These are phyloP conservation scores for Berkeleyomyces basicola DNA, from an alignment of 2,329 filamentous ascomycete species.

Conservation along the genomic window DNA sequence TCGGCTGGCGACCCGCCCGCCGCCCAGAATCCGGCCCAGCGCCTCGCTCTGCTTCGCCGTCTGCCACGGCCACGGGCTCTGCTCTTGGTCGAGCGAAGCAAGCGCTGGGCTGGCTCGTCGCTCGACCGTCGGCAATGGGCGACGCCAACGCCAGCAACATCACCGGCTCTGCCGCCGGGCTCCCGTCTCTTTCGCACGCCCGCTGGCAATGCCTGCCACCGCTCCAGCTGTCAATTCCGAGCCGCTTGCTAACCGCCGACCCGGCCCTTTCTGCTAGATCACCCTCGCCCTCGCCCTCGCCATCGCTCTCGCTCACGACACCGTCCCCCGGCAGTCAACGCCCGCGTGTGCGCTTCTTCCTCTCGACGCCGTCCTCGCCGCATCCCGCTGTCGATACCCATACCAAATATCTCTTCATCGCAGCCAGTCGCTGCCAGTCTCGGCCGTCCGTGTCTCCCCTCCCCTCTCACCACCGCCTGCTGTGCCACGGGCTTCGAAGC, in stretches of 20 bases:
- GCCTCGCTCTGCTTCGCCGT: background rate
- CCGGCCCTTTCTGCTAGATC: background rate
- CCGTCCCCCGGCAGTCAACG: background rate
- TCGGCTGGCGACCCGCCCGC: background rate
- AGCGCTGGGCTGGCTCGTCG: background rate
- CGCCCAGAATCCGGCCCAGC: background rate
- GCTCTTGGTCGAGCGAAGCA: background rate
- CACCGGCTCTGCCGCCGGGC: background rate
- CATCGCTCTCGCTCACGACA: background rate
- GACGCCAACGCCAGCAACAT: background rate
- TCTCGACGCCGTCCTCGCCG: background rate
- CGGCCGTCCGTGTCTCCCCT: background rate
- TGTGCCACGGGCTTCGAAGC: background rate
- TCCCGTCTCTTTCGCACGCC: background rate
- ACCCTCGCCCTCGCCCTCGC: background rate
- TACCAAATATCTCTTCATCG: background rate
- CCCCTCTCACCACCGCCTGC: background rate
- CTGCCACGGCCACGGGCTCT: background rate
- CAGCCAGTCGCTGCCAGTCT: background rate
- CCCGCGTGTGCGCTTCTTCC: background rate
- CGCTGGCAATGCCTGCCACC: background rate
- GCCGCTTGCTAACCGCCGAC: background rate
- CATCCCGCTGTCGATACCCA: constrained; percentile 1
- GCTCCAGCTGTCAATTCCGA: background rate
- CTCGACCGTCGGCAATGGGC: background rate